Evolutionary conservation across 2,329 filamentous ascomycete species (phyloP), one percentile per base, ranked within the genome.

Genomic region (Paramyrothecium sp.): DNA sequence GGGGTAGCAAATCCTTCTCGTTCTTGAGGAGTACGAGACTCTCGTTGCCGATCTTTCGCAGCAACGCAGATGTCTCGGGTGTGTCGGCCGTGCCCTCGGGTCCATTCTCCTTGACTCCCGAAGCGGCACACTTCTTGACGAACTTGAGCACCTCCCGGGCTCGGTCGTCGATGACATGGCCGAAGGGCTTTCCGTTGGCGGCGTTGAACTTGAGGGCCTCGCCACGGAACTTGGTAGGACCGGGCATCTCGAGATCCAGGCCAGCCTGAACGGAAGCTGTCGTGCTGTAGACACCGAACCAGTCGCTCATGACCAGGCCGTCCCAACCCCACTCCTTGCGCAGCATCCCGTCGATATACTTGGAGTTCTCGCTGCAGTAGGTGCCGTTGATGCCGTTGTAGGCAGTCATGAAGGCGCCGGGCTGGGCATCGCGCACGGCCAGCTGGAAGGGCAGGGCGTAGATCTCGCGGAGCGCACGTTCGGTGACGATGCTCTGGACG

Each of bases 1-100:
- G 70, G 1, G 90, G 90, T 1, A 93, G 76, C 0, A 88, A 69
- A 16, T 76, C 76, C 41, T 81, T 80, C 13, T 90, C 81, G 62
- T 93, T 93, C 74, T 92, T 91, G 52, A 92, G 75, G 13, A 93
- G 77, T 1, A 92, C 89, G 10, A 91, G 86, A 3, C 86, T 86
- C 67, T 92, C 88, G 4, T 85, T 82, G 19, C 87, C 88, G 22
- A 89, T 79, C 55, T 81, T 79, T 19, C 90, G 81, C 21, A 91
- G 81, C 50, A 92, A 75, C 17, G 79, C 81, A 4, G 86, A 81
- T 41, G 85, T 86, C 68, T 89, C 82, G 0, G 82, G 78, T 0
- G 83, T 88, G 65, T 91, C 77, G 8, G 79, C 74, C 0, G 75
- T 78, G 52, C 72, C 75, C 67, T 88, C 85, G 0, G 78, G 75